Evolutionary conservation across 2,329 filamentous ascomycete genomes (phyloP), one percentile per base, ranked within the genome.

Genomic region (Cercospora sesami): DNA sequence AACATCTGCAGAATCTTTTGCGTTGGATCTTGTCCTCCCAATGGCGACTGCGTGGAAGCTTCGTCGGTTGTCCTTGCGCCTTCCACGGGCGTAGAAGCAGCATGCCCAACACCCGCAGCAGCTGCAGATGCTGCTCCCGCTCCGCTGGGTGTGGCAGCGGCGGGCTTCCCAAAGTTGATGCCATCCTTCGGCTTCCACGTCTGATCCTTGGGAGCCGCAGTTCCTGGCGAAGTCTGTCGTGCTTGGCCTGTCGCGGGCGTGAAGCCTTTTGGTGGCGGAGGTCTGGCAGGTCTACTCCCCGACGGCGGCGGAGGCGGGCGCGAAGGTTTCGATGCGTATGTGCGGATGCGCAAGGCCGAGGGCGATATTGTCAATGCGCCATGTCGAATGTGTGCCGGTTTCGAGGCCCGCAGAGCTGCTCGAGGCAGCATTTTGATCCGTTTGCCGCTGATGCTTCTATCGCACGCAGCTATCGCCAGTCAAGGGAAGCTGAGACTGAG

Each of bases 111-210:
- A 48, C 58, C 60, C 64, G 68, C 64, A 7, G 65, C 42, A 10
- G 60, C 63, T 14, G 68, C 61, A 53, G 63, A 61, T 57, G 72
- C 68, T 31, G 70, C 69, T 9, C 65, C 67, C 5, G 73, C 72
- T 59, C 67, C 65, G 18, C 51, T 61, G 9, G 61, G 58, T 2
- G 72, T 66, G 14, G 72, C 73, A 18, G 74, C 73, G 53, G 71
- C 59, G 9, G 71, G 62, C 36, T 75, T 73, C 33, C 72, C 76
- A 68, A 81, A 79, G 63, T 79, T 80, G 70, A 81, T 79, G 58
- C 77, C 73, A 70, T 81, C 79, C 31, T 77, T 70, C 0, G 76
- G 77, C 69, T 80, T 81, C 80, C 80, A 82, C 59, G 79, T 80
- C 69, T 80, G 75, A 67, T 81, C 77, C 66, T 78, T 75, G 8